A percentile compares a stretch with the other conserved stretches of the same genome.
Conservation (phyloP, 2,329 filamentous ascomycete genomes). For the Aspergillus pseudoterreus region DNA sequence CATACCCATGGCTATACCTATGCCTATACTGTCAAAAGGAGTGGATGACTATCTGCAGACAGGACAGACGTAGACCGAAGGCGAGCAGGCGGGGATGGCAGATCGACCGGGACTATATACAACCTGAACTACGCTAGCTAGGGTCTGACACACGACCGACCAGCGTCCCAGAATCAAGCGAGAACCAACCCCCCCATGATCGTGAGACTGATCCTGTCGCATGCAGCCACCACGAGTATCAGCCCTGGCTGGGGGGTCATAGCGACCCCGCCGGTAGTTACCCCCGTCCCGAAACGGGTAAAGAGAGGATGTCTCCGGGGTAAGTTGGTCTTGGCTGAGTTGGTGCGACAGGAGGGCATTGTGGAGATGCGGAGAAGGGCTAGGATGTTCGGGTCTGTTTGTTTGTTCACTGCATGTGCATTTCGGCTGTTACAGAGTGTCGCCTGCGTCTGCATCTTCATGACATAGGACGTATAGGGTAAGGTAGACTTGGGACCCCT, state of each 20-base stretch:
- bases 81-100: neutral
- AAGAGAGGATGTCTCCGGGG: conserved; percentile 2
- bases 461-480: too few relatives aligned
- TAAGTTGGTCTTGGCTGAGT: neutral
- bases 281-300: conserved; percentile 6
- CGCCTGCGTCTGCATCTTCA: too few relatives aligned
- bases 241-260: neutral
- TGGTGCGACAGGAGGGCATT: neutral
- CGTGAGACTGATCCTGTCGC: neutral
- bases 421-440: too few relatives aligned
- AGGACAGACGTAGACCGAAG: neutral
- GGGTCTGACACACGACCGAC: neutral
- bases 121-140: neutral
- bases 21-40: too few relatives aligned
- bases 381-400: too few relatives aligned
- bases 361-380: too few relatives aligned
- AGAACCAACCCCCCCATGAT: neutral
- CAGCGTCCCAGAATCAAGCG: neutral
- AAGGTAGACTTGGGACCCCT: too few relatives aligned
- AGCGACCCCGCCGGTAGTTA: neutral
- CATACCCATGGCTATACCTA: too few relatives aligned
- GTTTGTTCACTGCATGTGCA: too few relatives aligned
- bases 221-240: neutral
- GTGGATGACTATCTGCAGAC: too few relatives aligned
- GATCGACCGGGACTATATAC: neutral